Base-by-base conservation (phyloP, 805 yeast species). In the Komagataella populi region DNA sequence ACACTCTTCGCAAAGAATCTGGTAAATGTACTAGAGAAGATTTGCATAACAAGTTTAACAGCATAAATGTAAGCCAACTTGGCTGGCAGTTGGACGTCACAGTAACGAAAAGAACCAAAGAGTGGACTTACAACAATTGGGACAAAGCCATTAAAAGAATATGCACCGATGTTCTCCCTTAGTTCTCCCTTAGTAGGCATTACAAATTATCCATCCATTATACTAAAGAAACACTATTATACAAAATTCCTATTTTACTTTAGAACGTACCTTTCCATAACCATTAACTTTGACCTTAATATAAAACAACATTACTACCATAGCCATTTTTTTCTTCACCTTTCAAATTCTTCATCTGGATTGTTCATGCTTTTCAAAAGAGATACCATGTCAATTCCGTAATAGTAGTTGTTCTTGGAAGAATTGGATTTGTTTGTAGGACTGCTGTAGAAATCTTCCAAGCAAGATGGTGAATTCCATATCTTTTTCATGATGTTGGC, bases 361-460 rank as follows among this genome's bases (percentile, higher is more conserved):
- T 30, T 30, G 39, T 30, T 30, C 39, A 30, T 30, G 39, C n/a
- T 30, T 5, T 30, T 30, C 39, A 30, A 30, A 30, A 30, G 39
- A 30, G 39, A 30, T 10, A 30, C 39, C 39, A 30, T 30, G 14
- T 30, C 39, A 8, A 30, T 30, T 30, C 39, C 39, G 8, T 30
- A 30, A 14, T 30, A 30, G 4, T 30, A 30, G 39, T 30, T 30
- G 39, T 30, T 30, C n/a, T 30, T 30, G n/a, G 39, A 30, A 30
- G 39, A 30, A 30, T 30, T 30, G 14, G 39, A 30, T 30, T 30
- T 30, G 39, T 30, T 48, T 8, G 55, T 64, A 50, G 79, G 78
- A 20, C 83, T 77, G 45, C 80, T 74, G 57, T 81, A 79, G 59
- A 82, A 82, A 57, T 82, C 87, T 53, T 82, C 87, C 52, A 81